Conservation (phyloP, 768 basidiomycete species). For the Leucosporidium creatinivorum region DNA sequence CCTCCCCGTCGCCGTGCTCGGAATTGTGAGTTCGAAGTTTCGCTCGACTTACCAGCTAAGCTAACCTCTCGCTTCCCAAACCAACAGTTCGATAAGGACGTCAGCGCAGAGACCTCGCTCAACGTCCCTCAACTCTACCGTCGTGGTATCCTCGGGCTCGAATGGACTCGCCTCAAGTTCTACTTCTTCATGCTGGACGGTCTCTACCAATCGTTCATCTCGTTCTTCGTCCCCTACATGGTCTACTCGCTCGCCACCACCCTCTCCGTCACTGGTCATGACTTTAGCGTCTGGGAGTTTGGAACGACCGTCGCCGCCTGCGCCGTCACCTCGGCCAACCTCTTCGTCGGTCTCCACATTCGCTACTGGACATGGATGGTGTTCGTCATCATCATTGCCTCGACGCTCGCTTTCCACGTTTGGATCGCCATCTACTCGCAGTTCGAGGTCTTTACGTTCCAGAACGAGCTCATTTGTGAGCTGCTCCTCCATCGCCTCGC, state of each 20-base stretch:
- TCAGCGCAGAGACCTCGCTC: slow-evolving; percentile 77
- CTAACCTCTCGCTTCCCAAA: slow-evolving; percentile 14
- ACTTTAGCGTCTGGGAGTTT: slow-evolving; percentile 73
- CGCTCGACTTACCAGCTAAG: slow-evolving; percentile 7
- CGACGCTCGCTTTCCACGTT: slow-evolving; percentile 61
- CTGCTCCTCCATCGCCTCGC: neutral
- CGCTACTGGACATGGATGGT: slow-evolving; percentile 61
- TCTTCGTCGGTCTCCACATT: slow-evolving; percentile 81
- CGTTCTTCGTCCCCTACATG: slow-evolving; percentile 56
- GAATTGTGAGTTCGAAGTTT: slow-evolving; percentile 52
- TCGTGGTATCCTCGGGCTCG: slow-evolving; percentile 83
- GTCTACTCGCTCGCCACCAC: slow-evolving; percentile 56
- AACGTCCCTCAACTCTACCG: slow-evolving; percentile 95
- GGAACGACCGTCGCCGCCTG: slow-evolving; percentile 85
- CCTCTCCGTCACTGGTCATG: slow-evolving; percentile 62
- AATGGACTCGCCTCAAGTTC: slow-evolving; percentile 85
- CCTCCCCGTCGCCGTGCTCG: slow-evolving; percentile 80
- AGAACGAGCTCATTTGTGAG: slow-evolving; percentile 43
- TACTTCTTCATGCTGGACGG: slow-evolving; percentile 94
- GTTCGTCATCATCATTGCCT: slow-evolving; percentile 35
- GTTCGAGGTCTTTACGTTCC: slow-evolving; percentile 64
- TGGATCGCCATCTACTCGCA: slow-evolving; percentile 72
- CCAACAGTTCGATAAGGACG: slow-evolving; percentile 86
- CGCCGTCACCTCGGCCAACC: slow-evolving; percentile 80
- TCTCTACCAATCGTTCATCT: slow-evolving; percentile 74